Percentiles rank a stretch among this genome's conserved stretches.
phyloP scores from a whole-genome alignment of 768 basidiomycete species.

The Phallus indusiatus region DNA sequence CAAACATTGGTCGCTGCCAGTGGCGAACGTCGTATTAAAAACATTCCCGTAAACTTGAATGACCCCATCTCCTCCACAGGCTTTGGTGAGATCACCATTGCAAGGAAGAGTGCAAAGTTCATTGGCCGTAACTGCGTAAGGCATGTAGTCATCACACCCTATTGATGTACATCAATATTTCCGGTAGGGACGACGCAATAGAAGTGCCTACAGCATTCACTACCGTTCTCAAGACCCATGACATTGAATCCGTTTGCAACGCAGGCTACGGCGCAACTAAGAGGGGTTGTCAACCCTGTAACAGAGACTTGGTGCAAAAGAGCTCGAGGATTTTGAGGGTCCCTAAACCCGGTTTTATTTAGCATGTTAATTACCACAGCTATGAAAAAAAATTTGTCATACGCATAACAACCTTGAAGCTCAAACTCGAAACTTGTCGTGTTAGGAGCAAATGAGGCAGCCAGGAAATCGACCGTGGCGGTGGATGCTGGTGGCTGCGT shows the following conservation, averaged over 20 bases:
- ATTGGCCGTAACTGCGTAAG: constrained; percentile 31
- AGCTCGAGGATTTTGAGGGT: background rate
- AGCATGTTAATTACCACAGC: no score
- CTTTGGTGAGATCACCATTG: constrained; percentile 49
- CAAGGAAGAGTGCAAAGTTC: constrained; percentile 61
- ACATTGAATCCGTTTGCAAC: constrained; percentile 39
- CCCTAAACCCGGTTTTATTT: background rate
- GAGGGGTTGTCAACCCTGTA: constrained; percentile 37
- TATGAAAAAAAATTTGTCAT: no score
- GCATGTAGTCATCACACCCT: constrained; percentile 31
- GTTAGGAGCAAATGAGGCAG: background rate
- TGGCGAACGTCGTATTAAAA: background rate
- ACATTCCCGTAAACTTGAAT: constrained; percentile 41
- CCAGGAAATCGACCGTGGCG: background rate
- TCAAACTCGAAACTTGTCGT: background rate
- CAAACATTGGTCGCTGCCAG: background rate
- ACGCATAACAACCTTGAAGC: background rate
- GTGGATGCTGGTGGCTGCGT: background rate
- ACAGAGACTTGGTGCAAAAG: constrained; percentile 14
- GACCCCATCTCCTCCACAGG: constrained; percentile 64
- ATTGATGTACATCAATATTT: constrained; percentile 36
- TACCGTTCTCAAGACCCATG: constrained; percentile 32
- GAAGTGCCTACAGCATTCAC: constrained; percentile 41
- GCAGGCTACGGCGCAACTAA: constrained; percentile 52
- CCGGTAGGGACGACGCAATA: background rate